phyloP scores from a whole-genome alignment of 306 rosid species.

The Vigna trinervia region DNA sequence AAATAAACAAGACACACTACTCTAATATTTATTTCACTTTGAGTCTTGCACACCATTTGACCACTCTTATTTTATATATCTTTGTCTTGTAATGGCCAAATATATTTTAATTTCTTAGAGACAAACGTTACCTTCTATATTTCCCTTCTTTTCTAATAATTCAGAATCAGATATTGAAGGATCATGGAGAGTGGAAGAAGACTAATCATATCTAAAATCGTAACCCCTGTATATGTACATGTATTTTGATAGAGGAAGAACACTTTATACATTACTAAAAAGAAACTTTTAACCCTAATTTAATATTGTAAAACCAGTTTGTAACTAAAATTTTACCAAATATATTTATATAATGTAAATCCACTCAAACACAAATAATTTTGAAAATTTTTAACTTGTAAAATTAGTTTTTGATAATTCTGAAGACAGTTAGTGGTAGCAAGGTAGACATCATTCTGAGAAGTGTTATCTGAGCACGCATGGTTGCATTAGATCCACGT shows the following conservation, averaged over 20 bases:
- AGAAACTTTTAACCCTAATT: too few relatives aligned
- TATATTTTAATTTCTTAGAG: not conserved
- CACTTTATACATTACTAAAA: too few relatives aligned
- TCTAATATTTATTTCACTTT: not conserved
- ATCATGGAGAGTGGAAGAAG: not conserved
- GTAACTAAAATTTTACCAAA: too few relatives aligned
- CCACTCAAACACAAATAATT: too few relatives aligned
- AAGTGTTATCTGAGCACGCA: slow-evolving; percentile 23
- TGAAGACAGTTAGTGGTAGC: too few relatives aligned
- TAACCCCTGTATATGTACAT: not conserved
- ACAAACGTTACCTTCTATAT: not conserved
- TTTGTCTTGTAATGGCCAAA: not conserved
- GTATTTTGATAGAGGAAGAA: too few relatives aligned
- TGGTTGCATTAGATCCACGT: slow-evolving; percentile 41
- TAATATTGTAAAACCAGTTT: too few relatives aligned
- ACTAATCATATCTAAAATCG: not conserved
- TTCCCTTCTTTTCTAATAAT: not conserved
- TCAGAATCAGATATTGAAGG: slow-evolving; percentile 23
- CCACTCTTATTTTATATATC: not conserved
- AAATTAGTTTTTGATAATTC: too few relatives aligned
- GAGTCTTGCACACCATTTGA: slow-evolving; percentile 1
- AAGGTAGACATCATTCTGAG: too few relatives aligned
- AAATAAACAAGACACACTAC: not conserved
- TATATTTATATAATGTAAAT: too few relatives aligned
- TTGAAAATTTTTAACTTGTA: too few relatives aligned